These are phyloP conservation scores for Fusarium nanum DNA, from an alignment of 2,329 filamentous ascomycete species.

Conservation along the genomic window DNA sequence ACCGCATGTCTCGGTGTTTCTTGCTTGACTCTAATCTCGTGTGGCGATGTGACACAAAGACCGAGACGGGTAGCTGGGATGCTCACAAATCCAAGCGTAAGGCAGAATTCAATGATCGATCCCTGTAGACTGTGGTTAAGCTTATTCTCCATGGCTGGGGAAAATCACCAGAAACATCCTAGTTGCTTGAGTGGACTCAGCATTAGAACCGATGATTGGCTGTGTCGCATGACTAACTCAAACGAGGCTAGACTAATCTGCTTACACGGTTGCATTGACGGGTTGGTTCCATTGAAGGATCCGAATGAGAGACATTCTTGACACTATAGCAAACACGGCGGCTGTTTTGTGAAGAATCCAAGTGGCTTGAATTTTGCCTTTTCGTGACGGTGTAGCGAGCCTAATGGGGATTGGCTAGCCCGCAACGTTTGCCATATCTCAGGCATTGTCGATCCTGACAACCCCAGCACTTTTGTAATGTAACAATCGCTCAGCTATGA, in stretches of 20 bases:
- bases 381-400: not conserved
- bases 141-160: not conserved
- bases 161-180: not conserved
- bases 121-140: not conserved
- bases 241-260: not conserved
- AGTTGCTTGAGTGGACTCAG: not conserved
- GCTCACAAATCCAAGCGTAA: not conserved
- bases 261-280: not conserved
- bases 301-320: not conserved
- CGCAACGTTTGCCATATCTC: not conserved
- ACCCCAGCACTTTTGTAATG: too few relatives aligned
- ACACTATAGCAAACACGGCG: not conserved
- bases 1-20: not conserved
- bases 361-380: not conserved
- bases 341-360: not conserved
- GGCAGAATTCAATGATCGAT: not conserved
- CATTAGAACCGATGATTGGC: not conserved
- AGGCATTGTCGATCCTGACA: not conserved
- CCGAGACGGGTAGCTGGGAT: not conserved
- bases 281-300: not conserved
- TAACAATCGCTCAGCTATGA: too few relatives aligned
- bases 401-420: not conserved
- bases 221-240: constrained; percentile 6
- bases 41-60: not conserved
- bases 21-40: not conserved